Evolutionary conservation across 148 eudicot genomes (phyloP).

Genomic region (Rhododendron kiyosumense): DNA sequence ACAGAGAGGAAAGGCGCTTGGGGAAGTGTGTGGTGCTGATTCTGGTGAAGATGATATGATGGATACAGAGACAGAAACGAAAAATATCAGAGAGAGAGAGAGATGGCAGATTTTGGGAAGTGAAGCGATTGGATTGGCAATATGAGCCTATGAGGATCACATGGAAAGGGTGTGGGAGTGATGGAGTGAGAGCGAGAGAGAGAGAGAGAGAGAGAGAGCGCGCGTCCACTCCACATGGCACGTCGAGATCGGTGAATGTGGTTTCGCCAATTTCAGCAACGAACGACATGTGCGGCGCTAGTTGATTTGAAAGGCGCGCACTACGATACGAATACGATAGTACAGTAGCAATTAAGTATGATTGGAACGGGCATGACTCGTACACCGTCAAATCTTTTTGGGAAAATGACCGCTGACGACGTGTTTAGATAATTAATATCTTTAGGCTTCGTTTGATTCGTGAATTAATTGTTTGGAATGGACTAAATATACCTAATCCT

Average conservation of each 20-base stretch:
- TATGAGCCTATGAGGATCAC: not conserved
- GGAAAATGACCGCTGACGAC: too few species aligned
- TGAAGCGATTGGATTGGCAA: not conserved
- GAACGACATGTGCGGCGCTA: too few species aligned
- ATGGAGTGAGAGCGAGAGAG: not conserved
- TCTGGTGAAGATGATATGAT: not conserved
- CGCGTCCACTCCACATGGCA: not conserved
- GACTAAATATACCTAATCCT: too few species aligned
- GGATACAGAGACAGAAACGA: not conserved
- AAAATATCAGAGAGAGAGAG: not conserved
- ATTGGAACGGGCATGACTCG: too few species aligned
- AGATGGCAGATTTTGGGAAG: not conserved
- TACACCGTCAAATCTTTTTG: too few species aligned
- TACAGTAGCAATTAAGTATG: too few species aligned
- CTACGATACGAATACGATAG: not conserved
- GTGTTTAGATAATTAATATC: too few species aligned
- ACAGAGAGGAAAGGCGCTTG: not conserved
- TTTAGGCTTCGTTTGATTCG: too few species aligned
- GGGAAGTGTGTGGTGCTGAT: not conserved
- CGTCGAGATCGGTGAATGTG: not conserved
- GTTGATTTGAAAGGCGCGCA: not conserved
- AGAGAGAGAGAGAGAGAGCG: not conserved
- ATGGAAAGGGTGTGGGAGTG: not conserved
- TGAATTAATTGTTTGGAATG: too few species aligned
- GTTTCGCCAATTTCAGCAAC: too few species aligned